Conservation (phyloP, 2,329 filamentous ascomycete species). For the Erysiphe pulchra region DNA sequence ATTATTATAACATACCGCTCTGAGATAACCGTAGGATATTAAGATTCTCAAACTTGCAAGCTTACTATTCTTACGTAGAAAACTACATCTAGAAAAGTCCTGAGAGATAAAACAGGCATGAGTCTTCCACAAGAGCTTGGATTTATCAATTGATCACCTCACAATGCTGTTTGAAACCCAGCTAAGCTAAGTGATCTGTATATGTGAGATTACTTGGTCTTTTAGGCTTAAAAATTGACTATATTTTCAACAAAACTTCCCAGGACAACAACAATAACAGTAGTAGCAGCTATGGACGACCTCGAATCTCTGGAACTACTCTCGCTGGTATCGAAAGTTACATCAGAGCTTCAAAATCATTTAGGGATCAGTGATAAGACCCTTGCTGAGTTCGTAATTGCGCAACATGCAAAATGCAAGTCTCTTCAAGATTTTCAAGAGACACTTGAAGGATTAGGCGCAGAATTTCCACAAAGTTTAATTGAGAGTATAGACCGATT, state of each 20-base stretch:
- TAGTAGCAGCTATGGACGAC: slow-evolving; percentile 23
- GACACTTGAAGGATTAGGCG: slow-evolving; percentile 49
- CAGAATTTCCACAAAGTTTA: slow-evolving; percentile 62
- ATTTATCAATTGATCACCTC: too few species aligned
- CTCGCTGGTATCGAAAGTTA: slow-evolving; percentile 83
- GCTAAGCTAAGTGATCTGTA: too few species aligned
- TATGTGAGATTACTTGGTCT: too few species aligned
- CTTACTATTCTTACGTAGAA: too few species aligned
- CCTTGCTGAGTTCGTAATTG: slow-evolving; percentile 87
- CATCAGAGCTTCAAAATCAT: slow-evolving; percentile 84
- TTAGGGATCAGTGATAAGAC: slow-evolving; percentile 81
- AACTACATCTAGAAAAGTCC: too few species aligned
- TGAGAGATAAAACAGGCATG: too few species aligned
- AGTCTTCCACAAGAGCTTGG: too few species aligned
- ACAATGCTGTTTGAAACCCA: too few species aligned
- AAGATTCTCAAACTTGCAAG: too few species aligned
- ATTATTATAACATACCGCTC: too few species aligned
- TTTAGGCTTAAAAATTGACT: too few species aligned
- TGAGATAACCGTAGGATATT: too few species aligned
- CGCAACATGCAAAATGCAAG: slow-evolving; percentile 54
- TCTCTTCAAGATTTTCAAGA: slow-evolving; percentile 48
- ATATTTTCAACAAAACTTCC: background rate
- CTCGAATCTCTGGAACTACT: slow-evolving; percentile 76
- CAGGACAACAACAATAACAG: background rate
- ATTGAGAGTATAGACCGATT: slow-evolving; percentile 80